Conservation (phyloP, 768 basidiomycete species). For the Coprinellus micaceus region DNA sequence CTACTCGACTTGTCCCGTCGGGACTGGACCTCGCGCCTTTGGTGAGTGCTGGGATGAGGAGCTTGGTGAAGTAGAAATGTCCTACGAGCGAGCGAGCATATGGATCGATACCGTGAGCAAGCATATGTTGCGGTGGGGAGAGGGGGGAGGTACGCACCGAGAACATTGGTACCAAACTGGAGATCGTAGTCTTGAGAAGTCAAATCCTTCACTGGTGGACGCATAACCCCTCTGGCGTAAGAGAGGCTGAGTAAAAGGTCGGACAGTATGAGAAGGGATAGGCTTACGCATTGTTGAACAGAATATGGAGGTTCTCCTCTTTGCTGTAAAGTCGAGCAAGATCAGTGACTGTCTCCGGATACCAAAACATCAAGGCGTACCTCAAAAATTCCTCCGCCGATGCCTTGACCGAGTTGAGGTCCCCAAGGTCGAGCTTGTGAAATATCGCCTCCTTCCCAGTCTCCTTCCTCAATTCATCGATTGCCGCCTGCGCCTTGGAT, state of each 20-base stretch:
- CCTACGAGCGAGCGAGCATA: constrained; percentile 21
- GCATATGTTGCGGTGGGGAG: too few species aligned
- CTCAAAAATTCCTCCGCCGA: constrained; percentile 36
- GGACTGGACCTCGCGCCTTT: constrained; percentile 30
- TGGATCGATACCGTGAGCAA: constrained; percentile 6
- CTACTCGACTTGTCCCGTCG: constrained; percentile 35
- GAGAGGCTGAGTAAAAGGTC: neutral
- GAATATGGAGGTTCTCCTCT: constrained; percentile 43
- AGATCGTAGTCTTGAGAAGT: constrained; percentile 48
- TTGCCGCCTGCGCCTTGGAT: constrained; percentile 35
- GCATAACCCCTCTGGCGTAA: constrained; percentile 41
- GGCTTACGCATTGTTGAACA: constrained; percentile 48
- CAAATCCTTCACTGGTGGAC: constrained; percentile 29
- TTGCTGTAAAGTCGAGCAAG: constrained; percentile 25
- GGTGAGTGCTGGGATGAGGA: constrained; percentile 40
- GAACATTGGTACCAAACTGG: constrained; percentile 48
- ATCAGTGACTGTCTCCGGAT: neutral
- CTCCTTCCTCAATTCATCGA: constrained; percentile 34
- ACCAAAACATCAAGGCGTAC: constrained; percentile 20
- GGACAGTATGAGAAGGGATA: neutral
- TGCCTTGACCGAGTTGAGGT: constrained; percentile 38
- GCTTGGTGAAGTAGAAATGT: constrained; percentile 43
- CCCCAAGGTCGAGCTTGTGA: constrained; percentile 43
- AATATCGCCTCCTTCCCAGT: constrained; percentile 43
- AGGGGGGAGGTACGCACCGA: too few species aligned